These are phyloP conservation scores for Ramalina peruviana DNA, from an alignment of 495 filamentous ascomycete species.

Conservation along the genomic window DNA sequence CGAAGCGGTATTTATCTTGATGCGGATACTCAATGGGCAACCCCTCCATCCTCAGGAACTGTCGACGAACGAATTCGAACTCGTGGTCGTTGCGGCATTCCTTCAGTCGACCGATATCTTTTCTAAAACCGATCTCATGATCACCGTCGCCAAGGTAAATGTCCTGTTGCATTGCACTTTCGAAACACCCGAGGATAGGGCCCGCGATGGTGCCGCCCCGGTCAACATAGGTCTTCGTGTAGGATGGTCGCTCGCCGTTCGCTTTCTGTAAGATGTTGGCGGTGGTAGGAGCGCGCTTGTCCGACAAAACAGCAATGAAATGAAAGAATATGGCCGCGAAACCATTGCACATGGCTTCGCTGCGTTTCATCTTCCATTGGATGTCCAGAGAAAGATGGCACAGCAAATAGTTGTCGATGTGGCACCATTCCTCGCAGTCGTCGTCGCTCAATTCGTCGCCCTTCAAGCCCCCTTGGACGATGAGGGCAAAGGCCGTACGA, in stretches of 20 bases:
- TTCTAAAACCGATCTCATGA: constrained; percentile 2
- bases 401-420: neutral
- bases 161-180: constrained; percentile 12
- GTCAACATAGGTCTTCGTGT: constrained; percentile 6
- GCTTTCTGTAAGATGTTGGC: neutral
- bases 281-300: neutral
- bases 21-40: neutral
- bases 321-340: neutral
- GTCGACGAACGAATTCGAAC: constrained; percentile 15
- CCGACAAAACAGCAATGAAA: neutral
- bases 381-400: neutral
- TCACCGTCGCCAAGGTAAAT: constrained; percentile 12
- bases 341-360: neutral
- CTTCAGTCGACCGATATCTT: constrained; percentile 8
- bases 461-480: neutral
- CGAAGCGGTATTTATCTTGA: too few species aligned
- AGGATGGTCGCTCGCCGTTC: constrained; percentile 3
- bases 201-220: constrained; percentile 8
- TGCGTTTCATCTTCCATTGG: neutral
- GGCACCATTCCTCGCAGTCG: neutral
- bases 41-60: neutral
- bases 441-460: neutral
- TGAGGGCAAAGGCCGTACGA: constrained; percentile 14
- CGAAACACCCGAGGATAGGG: constrained; percentile 10
- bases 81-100: constrained; percentile 19